phyloP scores from a whole-genome alignment of 768 basidiomycete species.

The Panaeolus papilionaceus region DNA sequence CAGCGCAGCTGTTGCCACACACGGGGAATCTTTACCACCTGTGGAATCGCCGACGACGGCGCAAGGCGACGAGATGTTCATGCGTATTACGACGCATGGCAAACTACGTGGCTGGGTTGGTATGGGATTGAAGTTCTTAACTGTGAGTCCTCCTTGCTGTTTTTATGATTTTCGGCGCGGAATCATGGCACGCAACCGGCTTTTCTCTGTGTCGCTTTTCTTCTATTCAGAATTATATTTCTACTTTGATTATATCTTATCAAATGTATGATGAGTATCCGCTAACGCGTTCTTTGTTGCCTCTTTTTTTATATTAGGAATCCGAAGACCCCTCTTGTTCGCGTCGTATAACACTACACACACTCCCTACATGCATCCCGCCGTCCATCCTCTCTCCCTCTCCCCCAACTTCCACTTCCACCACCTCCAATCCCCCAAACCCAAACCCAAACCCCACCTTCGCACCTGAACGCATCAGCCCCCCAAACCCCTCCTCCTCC shows the following conservation, averaged over 20 bases:
- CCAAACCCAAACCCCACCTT: constrained; percentile 15
- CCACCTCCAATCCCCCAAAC: background rate
- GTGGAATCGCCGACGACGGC: background rate
- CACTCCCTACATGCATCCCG: constrained; percentile 15
- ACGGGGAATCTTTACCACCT: background rate
- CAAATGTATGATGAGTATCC: no score
- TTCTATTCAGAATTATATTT: no score
- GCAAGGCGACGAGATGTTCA: constrained; percentile 19
- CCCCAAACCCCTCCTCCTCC: constrained; percentile 29
- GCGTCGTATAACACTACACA: constrained; percentile 20
- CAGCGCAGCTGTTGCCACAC: no score
- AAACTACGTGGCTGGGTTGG: constrained; percentile 61
- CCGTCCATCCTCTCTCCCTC: background rate
- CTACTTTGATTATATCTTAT: no score
- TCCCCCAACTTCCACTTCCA: background rate
- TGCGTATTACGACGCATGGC: constrained; percentile 63
- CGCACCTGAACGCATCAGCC: background rate
- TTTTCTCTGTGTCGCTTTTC: no score
- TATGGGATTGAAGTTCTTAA: constrained; percentile 57
- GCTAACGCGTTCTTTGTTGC: no score
- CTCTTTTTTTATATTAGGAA: background rate
- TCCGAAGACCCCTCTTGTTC: constrained; percentile 17
- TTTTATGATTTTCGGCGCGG: no score
- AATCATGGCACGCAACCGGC: no score
- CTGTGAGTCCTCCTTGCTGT: constrained; percentile 41